Conservation (phyloP, 176 grass and related monocot species). For the Oryza longistaminata region DNA sequence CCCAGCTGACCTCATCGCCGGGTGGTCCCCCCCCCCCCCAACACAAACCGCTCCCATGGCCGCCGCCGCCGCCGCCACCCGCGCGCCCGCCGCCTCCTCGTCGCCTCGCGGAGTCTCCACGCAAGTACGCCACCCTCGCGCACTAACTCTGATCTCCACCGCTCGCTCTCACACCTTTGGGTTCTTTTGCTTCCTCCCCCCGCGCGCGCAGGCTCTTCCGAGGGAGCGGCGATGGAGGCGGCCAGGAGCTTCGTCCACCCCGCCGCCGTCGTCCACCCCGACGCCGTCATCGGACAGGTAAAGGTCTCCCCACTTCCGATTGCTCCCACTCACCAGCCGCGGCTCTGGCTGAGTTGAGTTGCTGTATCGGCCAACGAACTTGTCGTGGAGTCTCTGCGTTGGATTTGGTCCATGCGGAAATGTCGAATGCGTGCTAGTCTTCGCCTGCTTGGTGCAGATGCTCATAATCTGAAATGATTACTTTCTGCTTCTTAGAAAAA, state of each 20-base stretch:
- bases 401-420: background rate
- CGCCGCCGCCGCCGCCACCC: slow-evolving; percentile 33
- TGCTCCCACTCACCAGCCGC: background rate
- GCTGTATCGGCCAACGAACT: background rate
- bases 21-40: background rate
- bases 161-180: background rate
- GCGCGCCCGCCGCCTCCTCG: slow-evolving; percentile 22
- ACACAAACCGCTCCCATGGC: slow-evolving; percentile 50
- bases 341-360: slow-evolving; percentile 14
- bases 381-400: background rate
- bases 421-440: slow-evolving; percentile 14
- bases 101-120: slow-evolving; percentile 40
- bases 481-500: background rate
- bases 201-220: slow-evolving; percentile 21
- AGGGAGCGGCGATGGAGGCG: slow-evolving; percentile 22
- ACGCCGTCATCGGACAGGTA: slow-evolving; percentile 75
- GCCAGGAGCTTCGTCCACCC: slow-evolving; percentile 46
- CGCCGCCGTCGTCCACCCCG: slow-evolving; percentile 65
- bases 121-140: slow-evolving; percentile 32
- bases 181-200: background rate
- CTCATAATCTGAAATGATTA: background rate
- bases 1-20: slow-evolving; percentile 11
- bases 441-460: background rate
- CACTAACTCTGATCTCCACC: background rate
- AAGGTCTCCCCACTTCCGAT: background rate